These are phyloP conservation scores for Kalmanozyma brasiliensis DNA, from an alignment of 1,284 basidiomycete genomes.

Conservation along the genomic window DNA sequence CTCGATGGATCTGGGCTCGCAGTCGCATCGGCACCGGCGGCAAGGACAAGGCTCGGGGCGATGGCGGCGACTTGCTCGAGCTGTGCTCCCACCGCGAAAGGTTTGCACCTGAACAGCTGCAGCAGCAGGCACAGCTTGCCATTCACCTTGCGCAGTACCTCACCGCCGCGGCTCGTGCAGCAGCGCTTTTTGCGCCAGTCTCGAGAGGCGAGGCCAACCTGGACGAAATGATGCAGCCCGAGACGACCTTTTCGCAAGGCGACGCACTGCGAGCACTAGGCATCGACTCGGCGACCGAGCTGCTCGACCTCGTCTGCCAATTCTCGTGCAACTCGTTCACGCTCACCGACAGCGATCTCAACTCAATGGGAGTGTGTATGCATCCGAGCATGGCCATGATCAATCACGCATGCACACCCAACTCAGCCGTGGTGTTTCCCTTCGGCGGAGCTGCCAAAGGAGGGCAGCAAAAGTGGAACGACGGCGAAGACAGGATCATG, in stretches of 20 bases:
- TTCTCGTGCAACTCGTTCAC: slow-evolving; percentile 90
- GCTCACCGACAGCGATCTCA: slow-evolving; percentile 72
- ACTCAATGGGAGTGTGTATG: slow-evolving; percentile 81
- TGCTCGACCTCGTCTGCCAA: slow-evolving; percentile 70
- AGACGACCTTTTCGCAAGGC: slow-evolving; percentile 29
- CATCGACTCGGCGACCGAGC: slow-evolving; percentile 36
- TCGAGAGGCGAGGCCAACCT: slow-evolving; percentile 24
- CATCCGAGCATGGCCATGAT: slow-evolving; percentile 82
- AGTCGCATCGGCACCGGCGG: slow-evolving; percentile 26
- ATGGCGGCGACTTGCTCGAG: slow-evolving; percentile 33
- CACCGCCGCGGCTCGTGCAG: slow-evolving; percentile 27
- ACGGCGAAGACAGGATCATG: slow-evolving; percentile 70
- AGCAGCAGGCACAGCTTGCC: slow-evolving; percentile 34
- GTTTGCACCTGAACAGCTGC: slow-evolving; percentile 31
- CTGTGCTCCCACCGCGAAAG: slow-evolving; percentile 38
- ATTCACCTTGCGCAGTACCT: slow-evolving; percentile 40
- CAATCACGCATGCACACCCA: slow-evolving; percentile 92
- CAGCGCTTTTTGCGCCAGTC: slow-evolving; percentile 21
- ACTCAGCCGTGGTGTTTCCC: slow-evolving; percentile 89
- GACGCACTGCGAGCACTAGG: slow-evolving; percentile 38
- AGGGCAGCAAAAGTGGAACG: slow-evolving; percentile 41
- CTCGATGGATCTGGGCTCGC: slow-evolving; percentile 43
- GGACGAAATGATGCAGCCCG: slow-evolving; percentile 37
- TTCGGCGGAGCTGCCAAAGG: slow-evolving; percentile 65
- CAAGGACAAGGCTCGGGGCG: slow-evolving; percentile 27